Conservation (phyloP, 1,284 basidiomycete species). For the Chondrostereum purpureum region DNA sequence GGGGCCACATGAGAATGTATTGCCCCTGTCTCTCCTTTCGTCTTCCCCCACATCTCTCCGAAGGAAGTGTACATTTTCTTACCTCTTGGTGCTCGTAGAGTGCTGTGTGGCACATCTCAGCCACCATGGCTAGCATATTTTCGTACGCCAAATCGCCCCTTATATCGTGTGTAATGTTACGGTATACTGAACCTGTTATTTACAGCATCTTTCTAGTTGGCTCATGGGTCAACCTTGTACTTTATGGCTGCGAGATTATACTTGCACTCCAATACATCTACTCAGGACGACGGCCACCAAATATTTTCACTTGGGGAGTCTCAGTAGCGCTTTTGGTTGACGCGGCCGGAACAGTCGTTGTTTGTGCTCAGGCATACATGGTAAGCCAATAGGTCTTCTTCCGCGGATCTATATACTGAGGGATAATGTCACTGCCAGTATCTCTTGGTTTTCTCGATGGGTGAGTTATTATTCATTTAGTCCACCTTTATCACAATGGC, state of each 20-base stretch:
- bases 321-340: neutral
- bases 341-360: neutral
- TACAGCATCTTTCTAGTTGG: neutral
- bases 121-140: too few species aligned
- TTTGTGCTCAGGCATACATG: neutral
- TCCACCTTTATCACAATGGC: too few species aligned
- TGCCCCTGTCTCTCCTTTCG: too few species aligned
- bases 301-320: neutral
- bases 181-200: too few species aligned
- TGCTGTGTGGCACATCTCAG: too few species aligned
- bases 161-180: too few species aligned
- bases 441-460: neutral
- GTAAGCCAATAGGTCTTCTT: neutral
- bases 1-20: too few species aligned
- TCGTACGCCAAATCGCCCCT: too few species aligned
- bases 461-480: neutral
- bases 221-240: neutral
- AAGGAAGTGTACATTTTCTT: too few species aligned
- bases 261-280: neutral
- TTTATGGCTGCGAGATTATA: neutral
- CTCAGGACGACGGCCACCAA: neutral
- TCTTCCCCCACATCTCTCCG: too few species aligned
- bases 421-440: neutral
- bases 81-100: too few species aligned
- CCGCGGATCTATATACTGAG: neutral